Percentiles rank a stretch among this genome's conserved stretches.
phyloP scores from a whole-genome alignment of 148 eudicot genomes.

The Cornus florida region DNA sequence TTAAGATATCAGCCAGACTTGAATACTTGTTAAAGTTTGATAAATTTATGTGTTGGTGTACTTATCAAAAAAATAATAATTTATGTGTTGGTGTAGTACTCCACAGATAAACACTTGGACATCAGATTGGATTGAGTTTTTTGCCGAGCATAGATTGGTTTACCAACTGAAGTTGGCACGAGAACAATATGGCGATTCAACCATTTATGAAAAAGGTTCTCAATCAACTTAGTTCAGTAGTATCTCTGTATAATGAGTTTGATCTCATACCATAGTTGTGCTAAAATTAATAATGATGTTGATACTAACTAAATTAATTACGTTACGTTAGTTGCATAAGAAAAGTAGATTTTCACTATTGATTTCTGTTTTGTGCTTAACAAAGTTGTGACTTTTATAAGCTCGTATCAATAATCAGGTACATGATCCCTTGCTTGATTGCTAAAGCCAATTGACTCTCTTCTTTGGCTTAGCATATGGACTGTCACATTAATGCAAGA shows the following conservation, averaged over 20 bases:
- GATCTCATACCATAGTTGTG: neutral
- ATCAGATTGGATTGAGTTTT: conserved; percentile 92
- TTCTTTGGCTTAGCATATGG: neutral
- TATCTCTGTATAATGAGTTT: neutral
- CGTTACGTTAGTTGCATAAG: neutral
- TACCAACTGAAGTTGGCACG: conserved; percentile 88
- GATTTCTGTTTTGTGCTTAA: neutral
- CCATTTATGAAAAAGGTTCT: conserved; percentile 87
- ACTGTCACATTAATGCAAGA: neutral
- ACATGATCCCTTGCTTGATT: neutral
- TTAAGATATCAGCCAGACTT: neutral
- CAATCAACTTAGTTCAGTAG: neutral
- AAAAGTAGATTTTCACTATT: neutral
- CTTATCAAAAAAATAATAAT: too few relatives aligned
- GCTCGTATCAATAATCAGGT: neutral
- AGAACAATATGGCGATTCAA: conserved; percentile 81
- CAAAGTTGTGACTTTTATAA: neutral
- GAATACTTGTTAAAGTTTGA: neutral
- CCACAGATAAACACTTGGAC: conserved; percentile 94
- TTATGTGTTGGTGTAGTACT: conserved; percentile 52
- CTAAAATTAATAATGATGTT: neutral
- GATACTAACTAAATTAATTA: neutral
- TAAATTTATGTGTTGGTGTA: conserved; percentile 25
- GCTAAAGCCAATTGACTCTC: neutral
- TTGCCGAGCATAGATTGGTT: conserved; percentile 76